Percentiles rank a stretch among this genome's conserved stretches.
phyloP scores from a whole-genome alignment of 1,284 basidiomycete species.

The Erythrobasidium hasegawianum region DNA sequence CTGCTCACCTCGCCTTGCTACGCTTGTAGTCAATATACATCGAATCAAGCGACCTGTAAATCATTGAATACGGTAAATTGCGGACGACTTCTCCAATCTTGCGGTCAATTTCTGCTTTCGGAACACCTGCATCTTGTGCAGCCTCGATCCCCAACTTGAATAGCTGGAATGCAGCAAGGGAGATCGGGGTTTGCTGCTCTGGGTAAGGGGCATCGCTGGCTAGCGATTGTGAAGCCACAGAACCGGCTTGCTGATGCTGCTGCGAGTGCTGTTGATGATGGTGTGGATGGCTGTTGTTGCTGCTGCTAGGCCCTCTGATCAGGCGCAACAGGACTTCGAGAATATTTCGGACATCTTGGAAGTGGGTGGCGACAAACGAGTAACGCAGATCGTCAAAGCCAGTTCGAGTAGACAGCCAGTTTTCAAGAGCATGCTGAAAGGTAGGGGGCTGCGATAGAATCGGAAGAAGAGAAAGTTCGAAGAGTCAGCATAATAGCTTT shows the following conservation, averaged over 20 bases:
- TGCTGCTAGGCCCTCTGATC: conserved; percentile 62
- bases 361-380: conserved; percentile 79
- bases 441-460: conserved; percentile 70
- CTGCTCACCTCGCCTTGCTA: background rate
- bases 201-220: conserved; percentile 69
- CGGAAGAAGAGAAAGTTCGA: background rate
- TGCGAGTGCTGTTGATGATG: conserved; percentile 56
- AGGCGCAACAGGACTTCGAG: conserved; percentile 84
- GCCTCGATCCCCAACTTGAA: conserved; percentile 78
- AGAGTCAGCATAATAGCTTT: background rate
- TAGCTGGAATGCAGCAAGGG: conserved; percentile 82
- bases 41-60: conserved; percentile 35
- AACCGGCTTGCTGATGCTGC: conserved; percentile 54
- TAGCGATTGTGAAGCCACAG: conserved; percentile 49
- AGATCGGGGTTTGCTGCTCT: conserved; percentile 85
- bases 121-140: conserved; percentile 65
- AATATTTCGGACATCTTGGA: conserved; percentile 73
- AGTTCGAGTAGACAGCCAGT: conserved; percentile 67
- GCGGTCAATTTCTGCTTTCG: conserved; percentile 67
- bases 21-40: conserved; percentile 37
- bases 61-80: conserved; percentile 59
- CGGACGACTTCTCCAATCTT: conserved; percentile 82
- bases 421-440: conserved; percentile 78
- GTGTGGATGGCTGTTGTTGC: conserved; percentile 35
- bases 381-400: conserved; percentile 72